phyloP scores from a whole-genome alignment of 2,329 filamentous ascomycete genomes.

The Penicillium expansum region DNA sequence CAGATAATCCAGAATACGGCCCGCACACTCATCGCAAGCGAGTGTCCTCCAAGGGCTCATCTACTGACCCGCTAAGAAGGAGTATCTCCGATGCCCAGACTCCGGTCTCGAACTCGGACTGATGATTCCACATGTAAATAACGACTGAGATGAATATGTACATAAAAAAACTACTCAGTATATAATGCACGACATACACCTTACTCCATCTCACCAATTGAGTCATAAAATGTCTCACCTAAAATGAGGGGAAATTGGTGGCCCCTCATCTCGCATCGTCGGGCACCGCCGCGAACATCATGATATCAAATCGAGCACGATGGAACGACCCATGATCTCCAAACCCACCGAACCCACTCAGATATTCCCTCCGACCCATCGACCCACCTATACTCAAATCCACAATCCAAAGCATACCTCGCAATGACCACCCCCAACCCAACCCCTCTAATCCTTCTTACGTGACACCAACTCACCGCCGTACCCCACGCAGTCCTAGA shows the following conservation, averaged over 20 bases:
- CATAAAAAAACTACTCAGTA: constrained; percentile 2
- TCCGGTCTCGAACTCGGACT: constrained; percentile 8
- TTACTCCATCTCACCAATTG: background rate
- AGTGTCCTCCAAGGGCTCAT: constrained; percentile 14
- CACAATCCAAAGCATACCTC: background rate
- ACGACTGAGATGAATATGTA: background rate
- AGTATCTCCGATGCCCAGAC: constrained; percentile 3
- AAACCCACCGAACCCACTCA: background rate
- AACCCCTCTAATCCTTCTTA: constrained; percentile 27
- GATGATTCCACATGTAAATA: constrained; percentile 13
- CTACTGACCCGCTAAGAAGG: constrained; percentile 10
- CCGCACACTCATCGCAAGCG: constrained; percentile 1
- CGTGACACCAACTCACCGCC: constrained; percentile 40
- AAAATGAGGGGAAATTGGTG: constrained; percentile 5
- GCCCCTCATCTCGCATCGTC: constrained; percentile 6
- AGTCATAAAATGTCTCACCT: background rate
- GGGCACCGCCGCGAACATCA: constrained; percentile 15
- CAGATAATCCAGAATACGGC: constrained; percentile 3
- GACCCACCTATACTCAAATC: background rate
- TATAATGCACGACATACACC: constrained; percentile 3
- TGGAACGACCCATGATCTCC: background rate
- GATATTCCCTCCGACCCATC: background rate
- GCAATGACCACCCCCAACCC: background rate
- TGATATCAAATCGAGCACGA: background rate
- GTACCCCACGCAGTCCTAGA: constrained; percentile 41